phyloP scores from a whole-genome alignment of 2,329 filamentous ascomycete species.

The Dactylellina cionopaga region DNA sequence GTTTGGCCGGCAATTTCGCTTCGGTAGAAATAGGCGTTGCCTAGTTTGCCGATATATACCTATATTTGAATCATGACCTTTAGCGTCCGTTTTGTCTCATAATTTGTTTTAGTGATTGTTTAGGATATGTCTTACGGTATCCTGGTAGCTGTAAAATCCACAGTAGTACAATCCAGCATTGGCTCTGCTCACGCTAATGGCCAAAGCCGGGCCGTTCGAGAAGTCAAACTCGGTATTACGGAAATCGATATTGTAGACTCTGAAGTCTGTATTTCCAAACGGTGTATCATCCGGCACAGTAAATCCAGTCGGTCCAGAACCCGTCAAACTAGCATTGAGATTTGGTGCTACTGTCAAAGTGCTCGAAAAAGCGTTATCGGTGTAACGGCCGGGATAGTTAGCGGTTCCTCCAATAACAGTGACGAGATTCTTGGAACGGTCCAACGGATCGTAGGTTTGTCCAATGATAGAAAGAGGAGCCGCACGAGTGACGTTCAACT shows the following conservation, averaged over 20 bases:
- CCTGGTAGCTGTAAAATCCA: conserved; percentile 74
- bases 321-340: conserved; percentile 71
- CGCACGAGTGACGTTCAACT: conserved; percentile 30
- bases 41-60: conserved; percentile 74
- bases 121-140: conserved; percentile 64
- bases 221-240: conserved; percentile 69
- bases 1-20: conserved; percentile 72
- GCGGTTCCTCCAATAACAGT: conserved; percentile 41
- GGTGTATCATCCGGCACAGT: conserved; percentile 70
- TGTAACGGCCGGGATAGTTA: conserved; percentile 27
- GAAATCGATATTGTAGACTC: conserved; percentile 75
- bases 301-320: conserved; percentile 71
- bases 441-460: conserved; percentile 42
- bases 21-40: conserved; percentile 72
- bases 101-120: background rate
- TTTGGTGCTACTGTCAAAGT: conserved; percentile 68
- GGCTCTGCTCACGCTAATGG: conserved; percentile 70
- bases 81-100: background rate
- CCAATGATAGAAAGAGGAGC: conserved; percentile 38
- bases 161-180: conserved; percentile 75
- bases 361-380: conserved; percentile 40
- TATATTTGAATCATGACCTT: conserved; percentile 53
- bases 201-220: conserved; percentile 69
- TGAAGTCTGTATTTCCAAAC: conserved; percentile 72
- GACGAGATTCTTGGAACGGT: conserved; percentile 41